Percentiles rank a stretch among this genome's conserved stretches.
phyloP scores from a whole-genome alignment of 352 stramenopile genomes.

The Phytophthora parvispora region DNA sequence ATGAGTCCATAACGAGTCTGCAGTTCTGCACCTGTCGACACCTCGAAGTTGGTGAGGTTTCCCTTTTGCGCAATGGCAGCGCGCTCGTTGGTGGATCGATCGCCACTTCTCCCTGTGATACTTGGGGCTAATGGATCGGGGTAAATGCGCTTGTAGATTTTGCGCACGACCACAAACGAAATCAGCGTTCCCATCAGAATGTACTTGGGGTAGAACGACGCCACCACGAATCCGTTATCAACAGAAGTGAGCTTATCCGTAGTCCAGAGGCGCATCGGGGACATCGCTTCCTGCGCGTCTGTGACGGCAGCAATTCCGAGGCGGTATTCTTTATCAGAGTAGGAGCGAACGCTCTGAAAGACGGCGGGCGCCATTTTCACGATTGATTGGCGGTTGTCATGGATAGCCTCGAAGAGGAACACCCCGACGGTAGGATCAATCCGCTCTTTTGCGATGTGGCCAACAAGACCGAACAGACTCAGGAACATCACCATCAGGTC shows the following conservation, averaged over 20 bases:
- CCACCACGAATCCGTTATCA: conserved; percentile 29
- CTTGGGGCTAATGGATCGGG: conserved; percentile 34
- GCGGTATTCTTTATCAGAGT: conserved; percentile 34
- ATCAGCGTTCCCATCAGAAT: conserved; percentile 33
- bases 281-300: conserved; percentile 26
- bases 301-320: conserved; percentile 38
- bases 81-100: conserved; percentile 37
- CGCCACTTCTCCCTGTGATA: conserved; percentile 28
- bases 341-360: conserved; percentile 14
- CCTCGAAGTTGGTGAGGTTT: conserved; percentile 50
- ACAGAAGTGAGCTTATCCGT: conserved; percentile 33
- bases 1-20: conserved; percentile 48
- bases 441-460: conserved; percentile 33
- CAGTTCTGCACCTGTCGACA: conserved; percentile 44
- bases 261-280: conserved; percentile 41
- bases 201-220: conserved; percentile 39
- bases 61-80: conserved; percentile 31
- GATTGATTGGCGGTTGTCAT: conserved; percentile 35
- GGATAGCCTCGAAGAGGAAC: conserved; percentile 32
- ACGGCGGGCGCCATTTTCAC: conserved; percentile 26
- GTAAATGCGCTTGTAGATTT: conserved; percentile 36
- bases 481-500: conserved; percentile 55
- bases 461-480: conserved; percentile 33
- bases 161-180: conserved; percentile 29
- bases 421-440: conserved; percentile 37